phyloP scores from a whole-genome alignment of 2,329 filamentous ascomycete genomes.

The Penicillium olsonii region DNA sequence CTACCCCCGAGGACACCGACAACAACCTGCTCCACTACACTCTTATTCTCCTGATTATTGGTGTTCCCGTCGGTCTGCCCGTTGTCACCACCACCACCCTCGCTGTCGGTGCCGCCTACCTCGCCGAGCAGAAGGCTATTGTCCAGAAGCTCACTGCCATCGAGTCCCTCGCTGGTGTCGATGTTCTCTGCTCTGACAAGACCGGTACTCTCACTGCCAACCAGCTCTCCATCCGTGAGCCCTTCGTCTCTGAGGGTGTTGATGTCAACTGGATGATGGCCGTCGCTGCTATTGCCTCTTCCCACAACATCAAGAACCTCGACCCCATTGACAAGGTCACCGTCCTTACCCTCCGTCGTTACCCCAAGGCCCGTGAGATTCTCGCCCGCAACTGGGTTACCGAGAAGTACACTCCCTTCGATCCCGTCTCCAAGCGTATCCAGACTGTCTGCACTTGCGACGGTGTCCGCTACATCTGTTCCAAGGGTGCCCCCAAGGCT shows the following conservation, averaged over 20 bases:
- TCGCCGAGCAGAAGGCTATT: conserved; percentile 76
- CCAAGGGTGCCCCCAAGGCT: conserved; percentile 77
- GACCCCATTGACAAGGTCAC: conserved; percentile 80
- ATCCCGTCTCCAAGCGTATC: conserved; percentile 78
- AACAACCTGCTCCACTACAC: conserved; percentile 69
- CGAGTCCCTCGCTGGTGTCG: conserved; percentile 72
- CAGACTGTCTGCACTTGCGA: conserved; percentile 69
- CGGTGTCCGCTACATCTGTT: conserved; percentile 70
- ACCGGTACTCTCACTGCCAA: conserved; percentile 66
- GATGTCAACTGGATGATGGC: conserved; percentile 86
- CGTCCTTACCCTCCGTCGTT: conserved; percentile 72
- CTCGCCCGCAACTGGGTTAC: conserved; percentile 74
- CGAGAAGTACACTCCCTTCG: conserved; percentile 71
- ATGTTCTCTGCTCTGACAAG: conserved; percentile 80
- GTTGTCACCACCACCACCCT: conserved; percentile 77
- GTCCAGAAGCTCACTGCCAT: conserved; percentile 79
- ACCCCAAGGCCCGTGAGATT: conserved; percentile 76
- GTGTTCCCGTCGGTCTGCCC: conserved; percentile 77
- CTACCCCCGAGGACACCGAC: conserved; percentile 52
- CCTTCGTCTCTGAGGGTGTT: conserved; percentile 73
- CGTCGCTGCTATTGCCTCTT: conserved; percentile 73
- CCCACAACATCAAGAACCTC: conserved; percentile 76
- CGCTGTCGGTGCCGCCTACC: conserved; percentile 74
- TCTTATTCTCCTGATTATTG: conserved; percentile 72
- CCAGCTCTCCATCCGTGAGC: conserved; percentile 74